A percentile compares a stretch with the other conserved stretches of the same genome.
Evolutionary conservation across 2,329 filamentous ascomycete species (phyloP).

Genomic region (Neobulgaria alba): DNA sequence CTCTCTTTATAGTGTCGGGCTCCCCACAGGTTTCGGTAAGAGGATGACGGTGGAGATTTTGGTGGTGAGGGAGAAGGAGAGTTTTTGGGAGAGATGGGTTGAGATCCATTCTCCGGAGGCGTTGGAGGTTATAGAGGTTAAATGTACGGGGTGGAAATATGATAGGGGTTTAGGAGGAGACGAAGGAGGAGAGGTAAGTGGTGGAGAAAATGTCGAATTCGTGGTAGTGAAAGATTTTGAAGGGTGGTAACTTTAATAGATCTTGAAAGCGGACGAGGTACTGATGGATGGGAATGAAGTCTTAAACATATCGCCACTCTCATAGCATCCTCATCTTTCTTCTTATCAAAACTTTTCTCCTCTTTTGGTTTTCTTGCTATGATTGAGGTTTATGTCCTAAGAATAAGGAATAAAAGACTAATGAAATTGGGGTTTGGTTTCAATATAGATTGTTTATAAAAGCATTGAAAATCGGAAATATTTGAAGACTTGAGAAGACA

Average conservation of each 20-base stretch:
- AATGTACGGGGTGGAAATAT: slow-evolving; percentile 43
- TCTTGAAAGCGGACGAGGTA: slow-evolving; percentile 40
- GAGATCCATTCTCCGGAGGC: slow-evolving; percentile 44
- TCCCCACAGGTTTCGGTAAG: no score
- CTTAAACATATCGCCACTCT: slow-evolving; percentile 42
- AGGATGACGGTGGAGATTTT: no score
- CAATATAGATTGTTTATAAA: no score
- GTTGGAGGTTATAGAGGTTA: slow-evolving; percentile 40
- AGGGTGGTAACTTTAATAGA: slow-evolving; percentile 42
- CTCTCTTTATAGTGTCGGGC: no score
- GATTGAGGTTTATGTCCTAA: no score
- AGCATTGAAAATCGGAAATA: no score
- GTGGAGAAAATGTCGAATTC: slow-evolving; percentile 37
- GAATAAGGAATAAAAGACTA: no score
- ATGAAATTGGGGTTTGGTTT: no score
- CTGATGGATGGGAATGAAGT: slow-evolving; percentile 38
- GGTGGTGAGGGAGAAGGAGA: no score
- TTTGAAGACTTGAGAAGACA: no score
- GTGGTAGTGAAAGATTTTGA: slow-evolving; percentile 33
- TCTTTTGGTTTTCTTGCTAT: no score
- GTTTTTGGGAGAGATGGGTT: no score
- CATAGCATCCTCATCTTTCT: slow-evolving; percentile 35
- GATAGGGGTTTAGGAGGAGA: slow-evolving; percentile 39
- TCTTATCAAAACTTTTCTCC: slow-evolving; percentile 29
- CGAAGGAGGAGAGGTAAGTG: slow-evolving; percentile 41